Base-by-base conservation (phyloP, 768 basidiomycete genomes). In the Coprinopsis sp. region DNA sequence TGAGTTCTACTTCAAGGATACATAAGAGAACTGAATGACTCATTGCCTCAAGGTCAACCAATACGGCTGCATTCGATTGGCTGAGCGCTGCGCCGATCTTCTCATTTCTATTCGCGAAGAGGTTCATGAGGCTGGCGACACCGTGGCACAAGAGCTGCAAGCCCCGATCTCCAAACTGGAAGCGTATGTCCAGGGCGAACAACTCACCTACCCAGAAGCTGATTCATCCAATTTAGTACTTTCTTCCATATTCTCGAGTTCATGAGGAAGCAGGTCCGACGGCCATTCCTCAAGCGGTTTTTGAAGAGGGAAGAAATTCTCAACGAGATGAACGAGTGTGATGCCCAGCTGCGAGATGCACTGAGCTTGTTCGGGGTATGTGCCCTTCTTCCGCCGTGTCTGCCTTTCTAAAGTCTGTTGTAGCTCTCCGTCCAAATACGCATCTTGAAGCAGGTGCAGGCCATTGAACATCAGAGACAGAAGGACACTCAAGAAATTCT, bases 201-300 rank as follows among this genome's bases (percentile, higher is more conserved):
- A 24, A 8, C 25, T 5, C 21, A 28, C 6, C 6, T n/a, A 44
- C 22, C 8, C 33, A 16, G 11, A 18, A 27, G 25, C 6, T 3
- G n/a, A n/a, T n/a, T n/a, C n/a, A n/a, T n/a, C n/a, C n/a, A n/a
- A n/a, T n/a, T n/a, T 25, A 55, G 54, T 0, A 33, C 51, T 6
- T 55, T 55, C 23, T 33, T 33, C 4, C 14, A 23, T 16, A 46
- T 55, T 33, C 44, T 38, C 8, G 33, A 33, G 19, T 47, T 52
- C 21, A 69, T 87, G 22, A 56, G 70, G 44, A 81, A 78, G 52
- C 81, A 87, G 52, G 66, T 71, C 13, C 68, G 77, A 33, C 68
- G 86, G 1, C 84, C 88, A 0, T 91, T 89, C 66, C 64, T 91
- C 51, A 87, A 87, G 62, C 73, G 87, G 3, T 91, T 87, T 57